Evolutionary conservation across 2,329 filamentous ascomycete genomes (phyloP).

Genomic region (Dactylellina drechsleri): DNA sequence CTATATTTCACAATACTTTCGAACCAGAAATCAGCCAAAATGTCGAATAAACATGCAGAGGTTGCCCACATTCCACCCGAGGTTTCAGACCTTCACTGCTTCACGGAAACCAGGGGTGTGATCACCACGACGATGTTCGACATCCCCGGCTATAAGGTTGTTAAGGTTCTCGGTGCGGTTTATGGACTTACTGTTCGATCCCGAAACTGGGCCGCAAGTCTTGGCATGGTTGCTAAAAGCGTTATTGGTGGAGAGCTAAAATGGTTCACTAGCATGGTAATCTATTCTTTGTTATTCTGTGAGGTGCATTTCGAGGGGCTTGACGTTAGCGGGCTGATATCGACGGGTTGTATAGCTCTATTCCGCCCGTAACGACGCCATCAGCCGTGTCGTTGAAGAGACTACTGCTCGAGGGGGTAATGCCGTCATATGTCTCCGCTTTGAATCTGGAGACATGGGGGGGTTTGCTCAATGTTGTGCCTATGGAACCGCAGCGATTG

Average conservation of each 20-base stretch:
- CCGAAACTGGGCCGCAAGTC: constrained; percentile 69
- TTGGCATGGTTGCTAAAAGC: constrained; percentile 69
- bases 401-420: constrained; percentile 70
- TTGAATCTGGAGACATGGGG: constrained; percentile 69
- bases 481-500: constrained; percentile 70
- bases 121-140: constrained; percentile 74
- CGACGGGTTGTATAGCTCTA: constrained; percentile 63
- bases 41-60: constrained; percentile 8
- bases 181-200: constrained; percentile 70
- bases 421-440: constrained; percentile 70
- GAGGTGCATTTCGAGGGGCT: no score
- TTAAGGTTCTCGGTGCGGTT: constrained; percentile 69
- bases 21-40: constrained; percentile 1
- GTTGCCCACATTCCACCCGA: constrained; percentile 25
- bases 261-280: constrained; percentile 69
- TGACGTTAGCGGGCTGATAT: no score
- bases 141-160: constrained; percentile 70
- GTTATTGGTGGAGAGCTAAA: constrained; percentile 70
- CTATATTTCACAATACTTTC: no score
- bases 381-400: constrained; percentile 68
- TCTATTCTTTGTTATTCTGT: no score
- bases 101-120: constrained; percentile 71
- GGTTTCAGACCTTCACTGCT: constrained; percentile 63
- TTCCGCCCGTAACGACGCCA: constrained; percentile 70
- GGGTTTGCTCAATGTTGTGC: constrained; percentile 70